A percentile compares a stretch with the other conserved stretches of the same genome.
These are phyloP conservation scores for Gentiana straminea DNA, from an alignment of 257 asterid species.

Conservation along the genomic window DNA sequence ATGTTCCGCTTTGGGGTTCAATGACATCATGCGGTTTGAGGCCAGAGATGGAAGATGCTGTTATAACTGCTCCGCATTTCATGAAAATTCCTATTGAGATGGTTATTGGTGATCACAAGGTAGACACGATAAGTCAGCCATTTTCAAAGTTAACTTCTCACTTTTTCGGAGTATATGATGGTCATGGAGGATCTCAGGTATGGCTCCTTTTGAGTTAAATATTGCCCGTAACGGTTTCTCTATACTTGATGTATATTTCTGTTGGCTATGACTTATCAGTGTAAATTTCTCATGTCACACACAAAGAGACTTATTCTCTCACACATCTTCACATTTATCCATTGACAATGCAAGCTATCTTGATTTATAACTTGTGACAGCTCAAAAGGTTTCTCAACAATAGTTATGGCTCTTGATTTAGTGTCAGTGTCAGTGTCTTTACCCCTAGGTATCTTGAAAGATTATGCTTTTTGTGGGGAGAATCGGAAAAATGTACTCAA, in stretches of 20 bases:
- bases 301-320: too few species aligned
- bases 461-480: too few species aligned
- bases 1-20: conserved; percentile 81
- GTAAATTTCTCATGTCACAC: not conserved
- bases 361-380: too few species aligned
- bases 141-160: conserved; percentile 73
- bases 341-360: too few species aligned
- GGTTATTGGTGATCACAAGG: conserved; percentile 46
- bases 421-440: too few species aligned
- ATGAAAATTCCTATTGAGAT: conserved; percentile 66
- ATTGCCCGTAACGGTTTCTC: not conserved
- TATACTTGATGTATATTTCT: not conserved
- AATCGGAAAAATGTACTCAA: too few species aligned
- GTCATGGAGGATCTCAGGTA: conserved; percentile 95
- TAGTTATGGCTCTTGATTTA: too few species aligned
- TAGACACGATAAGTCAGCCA: conserved; percentile 44
- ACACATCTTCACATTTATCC: too few species aligned
- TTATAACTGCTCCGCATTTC: conserved; percentile 47
- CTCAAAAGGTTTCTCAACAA: too few species aligned
- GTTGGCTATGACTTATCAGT: not conserved
- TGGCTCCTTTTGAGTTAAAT: conserved; percentile 5
- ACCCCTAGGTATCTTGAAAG: too few species aligned
- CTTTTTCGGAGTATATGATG: conserved; percentile 82
- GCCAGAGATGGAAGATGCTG: conserved; percentile 84
- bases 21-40: conserved; percentile 59